Conservation (phyloP, 768 basidiomycete species). For the Amylocystis lapponica region DNA sequence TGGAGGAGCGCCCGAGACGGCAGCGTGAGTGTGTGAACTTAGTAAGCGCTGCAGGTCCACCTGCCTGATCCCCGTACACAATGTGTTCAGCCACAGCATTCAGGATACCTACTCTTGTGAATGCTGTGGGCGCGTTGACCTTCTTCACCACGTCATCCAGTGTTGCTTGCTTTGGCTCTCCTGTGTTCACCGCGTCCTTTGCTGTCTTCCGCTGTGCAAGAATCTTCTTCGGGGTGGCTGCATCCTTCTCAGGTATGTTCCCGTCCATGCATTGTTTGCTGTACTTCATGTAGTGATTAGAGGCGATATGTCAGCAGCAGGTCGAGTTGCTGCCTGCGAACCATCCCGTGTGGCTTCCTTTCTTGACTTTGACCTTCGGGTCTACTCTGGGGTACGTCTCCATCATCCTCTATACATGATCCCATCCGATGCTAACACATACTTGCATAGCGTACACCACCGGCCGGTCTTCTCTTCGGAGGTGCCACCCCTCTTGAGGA, state of each 20-base stretch:
- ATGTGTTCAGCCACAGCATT: not conserved
- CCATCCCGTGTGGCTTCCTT: not conserved
- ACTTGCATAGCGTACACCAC: not conserved
- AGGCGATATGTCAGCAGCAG: not conserved
- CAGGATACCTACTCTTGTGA: not conserved
- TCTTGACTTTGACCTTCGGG: not conserved
- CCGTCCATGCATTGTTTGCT: not conserved
- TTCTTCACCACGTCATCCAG: not conserved
- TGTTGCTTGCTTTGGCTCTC: not conserved
- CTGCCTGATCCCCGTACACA: not conserved
- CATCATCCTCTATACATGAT: not conserved
- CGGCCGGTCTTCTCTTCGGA: not conserved
- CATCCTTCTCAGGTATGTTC: not conserved
- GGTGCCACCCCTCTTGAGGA: not conserved
- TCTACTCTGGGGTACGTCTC: not conserved
- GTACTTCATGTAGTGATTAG: not conserved
- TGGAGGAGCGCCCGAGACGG: not conserved
- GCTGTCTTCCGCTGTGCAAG: not conserved
- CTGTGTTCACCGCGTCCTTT: not conserved
- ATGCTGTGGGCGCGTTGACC: not conserved
- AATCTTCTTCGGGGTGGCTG: not conserved
- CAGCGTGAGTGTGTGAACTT: not conserved
- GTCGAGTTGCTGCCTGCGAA: not conserved
- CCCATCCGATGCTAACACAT: not conserved
- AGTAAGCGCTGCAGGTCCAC: not conserved